Conservation (phyloP, 2,329 filamentous ascomycete species). For the Microdochium nivale region DNA sequence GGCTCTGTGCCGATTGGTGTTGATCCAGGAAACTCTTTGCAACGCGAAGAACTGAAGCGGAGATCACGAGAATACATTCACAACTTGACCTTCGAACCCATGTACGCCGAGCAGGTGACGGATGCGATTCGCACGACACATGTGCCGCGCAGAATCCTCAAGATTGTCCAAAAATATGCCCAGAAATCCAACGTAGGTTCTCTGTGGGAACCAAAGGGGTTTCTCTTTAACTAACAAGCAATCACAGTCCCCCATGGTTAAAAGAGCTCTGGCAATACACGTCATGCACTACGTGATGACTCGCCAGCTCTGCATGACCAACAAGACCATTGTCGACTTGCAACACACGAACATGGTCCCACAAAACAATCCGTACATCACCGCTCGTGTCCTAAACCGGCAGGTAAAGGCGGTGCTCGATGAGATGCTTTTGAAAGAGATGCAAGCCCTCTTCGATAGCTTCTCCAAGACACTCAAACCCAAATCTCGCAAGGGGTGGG, state of each 20-base stretch:
- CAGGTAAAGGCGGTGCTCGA: slow-evolving; percentile 50
- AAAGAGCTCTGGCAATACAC: slow-evolving; percentile 44
- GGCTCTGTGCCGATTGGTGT: slow-evolving; percentile 42
- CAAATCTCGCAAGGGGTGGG: slow-evolving; percentile 44
- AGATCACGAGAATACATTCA: slow-evolving; percentile 39
- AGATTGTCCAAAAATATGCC: slow-evolving; percentile 38
- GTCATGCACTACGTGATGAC: slow-evolving; percentile 49
- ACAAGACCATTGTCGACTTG: slow-evolving; percentile 30
- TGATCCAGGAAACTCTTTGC: slow-evolving; percentile 29
- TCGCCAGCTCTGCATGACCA: slow-evolving; percentile 43
- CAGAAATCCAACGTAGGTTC: slow-evolving; percentile 33
- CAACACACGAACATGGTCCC: slow-evolving; percentile 32
- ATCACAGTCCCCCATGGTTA: slow-evolving; percentile 37
- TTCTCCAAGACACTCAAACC: slow-evolving; percentile 46
- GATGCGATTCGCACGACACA: slow-evolving; percentile 33
- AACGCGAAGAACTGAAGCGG: slow-evolving; percentile 36
- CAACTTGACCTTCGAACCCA: slow-evolving; percentile 36
- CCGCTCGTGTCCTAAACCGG: slow-evolving; percentile 44
- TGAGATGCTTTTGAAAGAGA: slow-evolving; percentile 43
- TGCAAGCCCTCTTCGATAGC: slow-evolving; percentile 40
- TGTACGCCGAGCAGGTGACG: slow-evolving; percentile 41
- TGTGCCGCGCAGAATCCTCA: slow-evolving; percentile 36
- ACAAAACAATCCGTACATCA: slow-evolving; percentile 34
- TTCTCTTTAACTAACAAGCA: background rate
- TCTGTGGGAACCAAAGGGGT: too few relatives aligned